A percentile compares a stretch with the other conserved stretches of the same genome.
These are phyloP conservation scores for Pilobolus umbonatus DNA, from an alignment of 192 early-diverging fungal species.

Conservation along the genomic window DNA sequence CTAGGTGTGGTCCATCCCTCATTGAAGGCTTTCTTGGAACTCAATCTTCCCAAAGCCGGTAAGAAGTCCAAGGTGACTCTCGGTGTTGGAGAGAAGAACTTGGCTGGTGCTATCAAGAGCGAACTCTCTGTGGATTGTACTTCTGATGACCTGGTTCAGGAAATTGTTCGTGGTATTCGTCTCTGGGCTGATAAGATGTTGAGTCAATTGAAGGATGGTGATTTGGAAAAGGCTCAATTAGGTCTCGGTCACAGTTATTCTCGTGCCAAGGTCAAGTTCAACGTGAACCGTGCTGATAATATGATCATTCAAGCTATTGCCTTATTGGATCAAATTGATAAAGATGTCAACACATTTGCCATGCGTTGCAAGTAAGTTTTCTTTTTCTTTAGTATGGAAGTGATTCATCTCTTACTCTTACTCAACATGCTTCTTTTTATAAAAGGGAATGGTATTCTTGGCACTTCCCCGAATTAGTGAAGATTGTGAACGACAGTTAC, in stretches of 20 bases:
- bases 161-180: conserved; percentile 93
- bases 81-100: conserved; percentile 84
- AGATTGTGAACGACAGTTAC: conserved; percentile 92
- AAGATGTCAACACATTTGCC: conserved; percentile 96
- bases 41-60: conserved; percentile 81
- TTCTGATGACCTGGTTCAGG: conserved; percentile 76
- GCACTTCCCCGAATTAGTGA: conserved; percentile 99
- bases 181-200: conserved; percentile 87
- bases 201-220: conserved; percentile 84
- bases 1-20: conserved; percentile 80
- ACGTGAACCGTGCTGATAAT: conserved; percentile 97
- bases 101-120: conserved; percentile 74
- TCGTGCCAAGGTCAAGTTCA: conserved; percentile 99
- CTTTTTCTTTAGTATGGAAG: background rate
- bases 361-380: conserved; percentile 76
- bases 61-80: conserved; percentile 73
- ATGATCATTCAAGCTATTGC: conserved; percentile 93
- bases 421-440: background rate
- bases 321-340: conserved; percentile 95
- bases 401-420: background rate
- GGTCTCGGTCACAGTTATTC: conserved; percentile 99
- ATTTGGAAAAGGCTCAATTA: conserved; percentile 89
- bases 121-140: conserved; percentile 74
- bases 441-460: conserved; percentile 98
- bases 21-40: conserved; percentile 91